These are phyloP conservation scores for Pouteria glomerata DNA, from an alignment of 148 eudicot genomes.

Conservation along the genomic window DNA sequence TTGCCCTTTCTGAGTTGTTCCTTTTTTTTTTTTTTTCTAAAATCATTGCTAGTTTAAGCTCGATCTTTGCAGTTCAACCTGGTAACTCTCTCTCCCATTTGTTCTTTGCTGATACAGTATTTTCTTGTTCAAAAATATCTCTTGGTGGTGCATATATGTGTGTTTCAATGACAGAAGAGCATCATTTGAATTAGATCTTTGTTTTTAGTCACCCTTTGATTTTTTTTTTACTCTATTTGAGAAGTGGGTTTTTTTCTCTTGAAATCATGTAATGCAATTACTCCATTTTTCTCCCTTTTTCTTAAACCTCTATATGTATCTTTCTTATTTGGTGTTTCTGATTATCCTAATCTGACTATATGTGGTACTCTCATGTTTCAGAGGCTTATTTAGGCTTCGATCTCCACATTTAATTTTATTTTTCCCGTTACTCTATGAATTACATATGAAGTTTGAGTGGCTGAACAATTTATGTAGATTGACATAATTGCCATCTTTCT, in stretches of 20 bases:
- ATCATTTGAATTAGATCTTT: conserved; percentile 4
- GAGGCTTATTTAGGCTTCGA: neutral
- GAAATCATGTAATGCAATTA: neutral
- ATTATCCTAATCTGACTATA: too few species aligned
- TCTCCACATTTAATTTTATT: conserved; percentile 3
- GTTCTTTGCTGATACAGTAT: neutral
- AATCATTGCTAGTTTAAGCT: neutral
- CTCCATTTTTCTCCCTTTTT: neutral
- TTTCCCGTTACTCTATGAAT: neutral
- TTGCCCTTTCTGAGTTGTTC: neutral
- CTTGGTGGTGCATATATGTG: neutral
- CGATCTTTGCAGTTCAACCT: neutral
- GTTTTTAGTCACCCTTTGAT: neutral
- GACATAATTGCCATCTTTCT: too few species aligned
- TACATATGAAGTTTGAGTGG: neutral
- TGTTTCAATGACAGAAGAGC: neutral
- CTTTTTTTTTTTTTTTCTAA: neutral
- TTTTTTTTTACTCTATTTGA: neutral
- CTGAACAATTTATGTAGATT: neutral
- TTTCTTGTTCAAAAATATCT: neutral
- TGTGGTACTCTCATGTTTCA: neutral
- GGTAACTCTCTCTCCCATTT: conserved; percentile 4
- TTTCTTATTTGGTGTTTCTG: too few species aligned
- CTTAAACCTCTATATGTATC: neutral
- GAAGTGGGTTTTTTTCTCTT: neutral